Base-by-base conservation (phyloP, 1,139 yeast genomes). In the Diutina scorzettiae region DNA sequence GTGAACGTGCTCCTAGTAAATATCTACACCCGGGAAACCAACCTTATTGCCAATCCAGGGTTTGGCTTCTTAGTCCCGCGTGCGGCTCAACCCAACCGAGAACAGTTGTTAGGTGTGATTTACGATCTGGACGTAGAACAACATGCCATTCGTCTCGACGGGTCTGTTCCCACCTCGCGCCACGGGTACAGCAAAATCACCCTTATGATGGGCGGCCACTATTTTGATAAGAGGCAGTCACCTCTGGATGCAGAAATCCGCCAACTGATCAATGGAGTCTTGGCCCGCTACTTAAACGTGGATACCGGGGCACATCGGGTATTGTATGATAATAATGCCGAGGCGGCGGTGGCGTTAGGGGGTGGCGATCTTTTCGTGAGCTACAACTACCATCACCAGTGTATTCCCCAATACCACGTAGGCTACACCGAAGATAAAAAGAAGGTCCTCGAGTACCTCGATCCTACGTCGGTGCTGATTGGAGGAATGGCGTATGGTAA, bases 1-100 rank as follows among this genome's bases (percentile, higher is more conserved):
- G 40, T 37, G 16, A 23, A 37, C 31, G 27, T 37, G 7, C 9
- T 34, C 1, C 24, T 34, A 5, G 19, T 34, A 8, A 34, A 34
- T 14, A 23, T 34, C 28, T 34, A 23, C 7, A n/a, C 19, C 16
- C 7, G 11, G 11, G 19, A 14, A 18, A 28, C 27, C 7, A n/a
- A 8, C 5, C 17, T 34, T 4, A 21, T 34, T 7, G 14, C 17
- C 6, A 55, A 58, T 37, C 60, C 70, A 42, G 95, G 96, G 41
- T 91, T 91, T 66, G 98, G 98, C 2, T 86, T 83, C 52, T 69
- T 91, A 43, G 84, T 86, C 3, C 98, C 98, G 1, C 57, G 57
- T 42, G 27, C 14, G 20, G 32, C 69, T 61, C 54, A 60, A 61
- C 51, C 57, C 6, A 81, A 84, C 51, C 71, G 76, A 1, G 80